A percentile compares a stretch with the other conserved stretches of the same genome.
These are phyloP conservation scores for Ophiostoma tasmaniense DNA, from an alignment of 2,329 filamentous ascomycete genomes.

Conservation along the genomic window DNA sequence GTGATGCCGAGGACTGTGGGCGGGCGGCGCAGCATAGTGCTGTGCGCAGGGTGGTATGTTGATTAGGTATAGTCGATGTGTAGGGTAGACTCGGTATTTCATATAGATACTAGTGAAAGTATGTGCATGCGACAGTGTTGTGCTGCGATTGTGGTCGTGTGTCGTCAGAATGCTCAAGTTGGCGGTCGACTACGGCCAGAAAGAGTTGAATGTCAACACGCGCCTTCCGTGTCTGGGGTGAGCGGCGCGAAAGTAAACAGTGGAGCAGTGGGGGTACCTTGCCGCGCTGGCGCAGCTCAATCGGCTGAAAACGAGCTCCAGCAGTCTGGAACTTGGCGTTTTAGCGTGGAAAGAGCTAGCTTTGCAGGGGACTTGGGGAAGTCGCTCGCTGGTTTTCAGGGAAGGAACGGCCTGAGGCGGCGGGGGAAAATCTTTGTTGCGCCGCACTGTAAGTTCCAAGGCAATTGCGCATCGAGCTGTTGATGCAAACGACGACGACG, in stretches of 20 bases:
- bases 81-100: not conserved
- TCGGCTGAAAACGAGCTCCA: not conserved
- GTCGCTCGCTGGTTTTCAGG: not conserved
- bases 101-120: not conserved
- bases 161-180: not conserved
- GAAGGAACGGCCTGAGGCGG: slow-evolving; percentile 7
- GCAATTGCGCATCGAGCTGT: not conserved
- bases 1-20: slow-evolving; percentile 62
- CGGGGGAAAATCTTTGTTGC: slow-evolving; percentile 18
- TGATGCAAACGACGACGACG: not conserved
- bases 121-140: not conserved
- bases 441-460: not conserved
- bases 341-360: not conserved
- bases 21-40: slow-evolving; percentile 38
- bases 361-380: not conserved
- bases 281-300: not conserved
- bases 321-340: not conserved
- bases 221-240: not conserved
- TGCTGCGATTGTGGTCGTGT: not conserved
- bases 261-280: not conserved
- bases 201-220: slow-evolving; percentile 10
- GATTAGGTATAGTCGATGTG: not conserved
- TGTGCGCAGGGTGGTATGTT: not conserved
- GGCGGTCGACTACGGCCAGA: not conserved
- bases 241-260: slow-evolving; percentile 12